Evolutionary conservation across 305 asterid genomes (phyloP).

Genomic region (Fraxinus angustifolia): DNA sequence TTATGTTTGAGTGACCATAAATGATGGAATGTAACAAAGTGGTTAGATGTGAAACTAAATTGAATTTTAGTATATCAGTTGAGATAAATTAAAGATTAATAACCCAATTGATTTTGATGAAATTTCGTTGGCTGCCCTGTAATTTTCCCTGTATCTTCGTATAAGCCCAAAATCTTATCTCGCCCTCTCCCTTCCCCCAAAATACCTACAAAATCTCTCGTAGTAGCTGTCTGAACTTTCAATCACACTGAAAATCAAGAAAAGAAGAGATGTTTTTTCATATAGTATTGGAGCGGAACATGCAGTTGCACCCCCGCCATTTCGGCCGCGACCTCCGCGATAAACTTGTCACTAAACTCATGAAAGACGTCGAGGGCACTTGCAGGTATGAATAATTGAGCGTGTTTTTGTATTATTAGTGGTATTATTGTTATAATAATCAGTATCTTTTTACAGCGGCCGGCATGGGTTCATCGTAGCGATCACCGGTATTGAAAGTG

Average conservation of each 20-base stretch:
- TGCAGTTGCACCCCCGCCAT: slow-evolving; percentile 98
- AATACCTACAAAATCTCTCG: background rate
- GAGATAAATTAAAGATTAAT: no score
- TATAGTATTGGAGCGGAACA: slow-evolving; percentile 84
- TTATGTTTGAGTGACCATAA: no score
- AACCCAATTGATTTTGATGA: no score
- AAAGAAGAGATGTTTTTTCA: slow-evolving; percentile 60
- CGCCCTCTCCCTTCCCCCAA: background rate
- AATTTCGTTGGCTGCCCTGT: background rate
- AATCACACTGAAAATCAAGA: background rate
- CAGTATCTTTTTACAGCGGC: slow-evolving; percentile 44
- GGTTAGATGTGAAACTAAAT: no score
- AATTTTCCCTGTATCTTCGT: background rate
- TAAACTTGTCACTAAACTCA: slow-evolving; percentile 83
- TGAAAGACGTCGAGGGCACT: slow-evolving; percentile 98
- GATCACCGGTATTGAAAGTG: slow-evolving; percentile 83
- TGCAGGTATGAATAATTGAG: slow-evolving; percentile 58
- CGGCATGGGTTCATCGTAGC: slow-evolving; percentile 94
- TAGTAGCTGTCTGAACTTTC: background rate
- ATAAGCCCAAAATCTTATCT: background rate
- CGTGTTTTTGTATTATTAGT: background rate
- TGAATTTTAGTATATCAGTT: no score
- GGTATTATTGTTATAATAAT: background rate
- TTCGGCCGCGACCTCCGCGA: slow-evolving; percentile 95
- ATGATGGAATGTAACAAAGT: no score